phyloP scores from a whole-genome alignment of 257 asterid species.

The Capsicum baccatum region DNA sequence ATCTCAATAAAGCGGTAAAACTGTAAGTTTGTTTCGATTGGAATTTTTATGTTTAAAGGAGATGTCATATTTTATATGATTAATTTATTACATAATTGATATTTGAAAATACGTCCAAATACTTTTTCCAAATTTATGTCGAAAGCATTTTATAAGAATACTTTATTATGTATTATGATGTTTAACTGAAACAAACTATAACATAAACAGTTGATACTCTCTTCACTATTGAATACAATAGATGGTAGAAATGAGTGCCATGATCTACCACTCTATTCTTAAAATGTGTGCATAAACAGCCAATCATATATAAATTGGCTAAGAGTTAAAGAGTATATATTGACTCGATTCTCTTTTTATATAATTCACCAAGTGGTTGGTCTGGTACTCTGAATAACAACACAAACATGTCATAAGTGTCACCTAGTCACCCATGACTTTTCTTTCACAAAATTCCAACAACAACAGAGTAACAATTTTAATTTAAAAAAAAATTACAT shows the following conservation, averaged over 20 bases:
- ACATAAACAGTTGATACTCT: background rate
- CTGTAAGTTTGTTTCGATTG: background rate
- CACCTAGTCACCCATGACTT: slow-evolving; percentile 12
- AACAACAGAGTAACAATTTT: background rate
- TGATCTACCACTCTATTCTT: background rate
- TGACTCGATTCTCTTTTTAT: background rate
- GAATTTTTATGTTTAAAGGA: background rate
- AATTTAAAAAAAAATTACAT: background rate
- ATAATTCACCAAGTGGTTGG: background rate
- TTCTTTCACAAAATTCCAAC: slow-evolving; percentile 14
- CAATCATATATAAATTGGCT: background rate
- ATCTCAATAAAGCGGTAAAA: background rate
- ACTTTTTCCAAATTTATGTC: too few relatives aligned
- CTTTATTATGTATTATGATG: background rate
- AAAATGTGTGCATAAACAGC: slow-evolving; percentile 12
- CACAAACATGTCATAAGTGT: slow-evolving; percentile 9
- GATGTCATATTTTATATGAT: too few relatives aligned
- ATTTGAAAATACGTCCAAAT: background rate
- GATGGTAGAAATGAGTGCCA: slow-evolving; percentile 6
- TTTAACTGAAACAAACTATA: background rate
- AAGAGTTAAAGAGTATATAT: background rate
- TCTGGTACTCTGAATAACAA: background rate
- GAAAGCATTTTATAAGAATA: too few relatives aligned
- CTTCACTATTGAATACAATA: background rate
- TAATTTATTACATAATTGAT: background rate